Evolutionary conservation across 768 basidiomycete species (phyloP), one percentile per base, ranked within the genome.

Genomic region (Lactarius tabidus): DNA sequence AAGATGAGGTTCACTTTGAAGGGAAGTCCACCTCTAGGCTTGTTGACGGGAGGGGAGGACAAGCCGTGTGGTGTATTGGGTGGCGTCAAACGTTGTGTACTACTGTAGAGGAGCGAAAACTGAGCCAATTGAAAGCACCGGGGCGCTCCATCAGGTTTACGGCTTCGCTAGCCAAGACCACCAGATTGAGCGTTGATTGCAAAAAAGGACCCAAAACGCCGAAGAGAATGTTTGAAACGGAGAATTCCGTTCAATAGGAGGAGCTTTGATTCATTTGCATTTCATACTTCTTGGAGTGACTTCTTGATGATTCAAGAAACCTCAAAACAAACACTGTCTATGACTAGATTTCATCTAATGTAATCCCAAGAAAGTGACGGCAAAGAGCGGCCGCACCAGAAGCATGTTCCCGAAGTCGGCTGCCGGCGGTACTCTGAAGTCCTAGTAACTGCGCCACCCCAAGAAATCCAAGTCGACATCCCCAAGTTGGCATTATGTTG

Each of bases 131-230:
- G 59, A 60, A 45, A 8, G 52, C 7, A 45, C 33, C 15, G 52
- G 61, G 23, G 31, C 15, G 29, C 4, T 39, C 52, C 43, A 31
- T 17, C 41, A 38, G 41, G 55, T 57, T 36, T 65, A 62, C 8
- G 60, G 43, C 7, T 64, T 59, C 29, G 31, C 35, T 23, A 63
- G 57, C 63, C 70, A 69, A 10, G 60, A 62, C 70, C 59, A 70
- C 10, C 63, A 45, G n/a, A 63, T 35, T 23, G 66, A 60, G 6
- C 63, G 63, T n/a, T 65, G 60, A 23, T 65, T 69, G 58, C 26
- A 60, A 26, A 3, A 53, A 39, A 1, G 69, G 56, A n/a, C 65
- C 68, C 28, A 45, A 17, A 9, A 64, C 65, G 23, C 64, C 68
- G 23, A 60, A 17, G 31, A 67, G 51, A 45, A 67, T 23, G 17